Evolutionary conservation across 1,139 yeast genomes (phyloP), one percentile per base, ranked within the genome.

Genomic region (Yamadazyma taylorii): DNA sequence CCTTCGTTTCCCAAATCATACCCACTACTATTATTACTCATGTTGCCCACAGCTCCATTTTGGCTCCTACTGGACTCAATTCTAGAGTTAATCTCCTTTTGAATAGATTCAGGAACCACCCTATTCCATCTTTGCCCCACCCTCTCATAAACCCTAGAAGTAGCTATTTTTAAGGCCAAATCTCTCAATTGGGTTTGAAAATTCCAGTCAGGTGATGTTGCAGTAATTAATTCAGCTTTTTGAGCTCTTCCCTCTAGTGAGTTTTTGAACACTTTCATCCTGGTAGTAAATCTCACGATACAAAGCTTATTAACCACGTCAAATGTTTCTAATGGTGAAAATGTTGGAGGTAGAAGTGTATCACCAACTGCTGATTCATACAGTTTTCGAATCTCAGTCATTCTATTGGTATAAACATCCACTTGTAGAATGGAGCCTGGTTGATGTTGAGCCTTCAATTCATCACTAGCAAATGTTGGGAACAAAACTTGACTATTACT

Each of bases 231-330:
- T 9, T 40, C 41, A 24, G 34, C 24, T 11, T 19, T 14, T n/a
- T 31, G 14, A 8, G 33, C 37, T 14, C 37, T 35, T 3, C 44
- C 47, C 29, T 46, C 50, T 15, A 46, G 16, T 1, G 12, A 6
- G 10, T 19, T 30, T 7, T 35, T 37, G 23, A 14, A 46, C 5
- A 17, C 17, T 25, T 39, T 40, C 12, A 37, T 28, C 30, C 24
- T 39, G 33, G 34, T n/a, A 16, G 25, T 3, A 24, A 30, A 26
- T 19, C 30, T 32, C 16, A 38, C 16, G 12, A 40, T 27, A 25
- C 39, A 40, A 3, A 40, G 10, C 12, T 32, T 34, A 27, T 27
- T 7, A 12, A 27, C 21, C 6, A 27, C 13, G 12, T 27, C 16
- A 17, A 4, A 24, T 10, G 13, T 11, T 11, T 16, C 26, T 4